These are phyloP conservation scores for Hypsizygus marmoreus DNA, from an alignment of 768 basidiomycete genomes.

Conservation along the genomic window DNA sequence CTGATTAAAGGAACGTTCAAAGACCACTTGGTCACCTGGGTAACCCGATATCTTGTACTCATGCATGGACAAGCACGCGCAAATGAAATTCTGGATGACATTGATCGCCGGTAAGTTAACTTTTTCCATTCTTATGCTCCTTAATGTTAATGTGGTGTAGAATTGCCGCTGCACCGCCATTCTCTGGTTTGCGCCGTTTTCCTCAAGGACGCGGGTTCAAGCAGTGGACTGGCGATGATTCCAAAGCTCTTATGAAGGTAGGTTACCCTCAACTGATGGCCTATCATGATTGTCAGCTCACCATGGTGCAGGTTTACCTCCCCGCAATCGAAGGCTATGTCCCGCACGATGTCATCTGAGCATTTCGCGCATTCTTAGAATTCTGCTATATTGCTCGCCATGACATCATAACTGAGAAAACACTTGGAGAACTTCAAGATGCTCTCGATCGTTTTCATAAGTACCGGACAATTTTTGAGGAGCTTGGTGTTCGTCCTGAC, in stretches of 20 bases:
- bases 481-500: constrained; percentile 8
- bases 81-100: not conserved
- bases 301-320: constrained; percentile 24
- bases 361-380: constrained; percentile 21
- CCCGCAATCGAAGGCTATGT: constrained; percentile 27
- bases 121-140: not conserved
- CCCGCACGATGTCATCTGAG: constrained; percentile 13
- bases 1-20: constrained; percentile 4
- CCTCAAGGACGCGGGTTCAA: constrained; percentile 1
- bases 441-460: constrained; percentile 16
- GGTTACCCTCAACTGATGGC: not conserved
- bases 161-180: not conserved
- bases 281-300: no score
- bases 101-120: not conserved
- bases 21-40: constrained; percentile 3
- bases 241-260: constrained; percentile 36
- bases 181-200: not conserved
- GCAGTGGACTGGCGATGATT: constrained; percentile 15
- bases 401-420: constrained; percentile 1
- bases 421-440: not conserved
- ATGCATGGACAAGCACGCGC: not conserved
- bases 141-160: not conserved
- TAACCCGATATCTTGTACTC: not conserved
- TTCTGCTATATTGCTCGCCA: constrained; percentile 17
- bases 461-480: constrained; percentile 16